Evolutionary conservation across 2,329 filamentous ascomycete genomes (phyloP).

Genomic region (Xylaria sp.): DNA sequence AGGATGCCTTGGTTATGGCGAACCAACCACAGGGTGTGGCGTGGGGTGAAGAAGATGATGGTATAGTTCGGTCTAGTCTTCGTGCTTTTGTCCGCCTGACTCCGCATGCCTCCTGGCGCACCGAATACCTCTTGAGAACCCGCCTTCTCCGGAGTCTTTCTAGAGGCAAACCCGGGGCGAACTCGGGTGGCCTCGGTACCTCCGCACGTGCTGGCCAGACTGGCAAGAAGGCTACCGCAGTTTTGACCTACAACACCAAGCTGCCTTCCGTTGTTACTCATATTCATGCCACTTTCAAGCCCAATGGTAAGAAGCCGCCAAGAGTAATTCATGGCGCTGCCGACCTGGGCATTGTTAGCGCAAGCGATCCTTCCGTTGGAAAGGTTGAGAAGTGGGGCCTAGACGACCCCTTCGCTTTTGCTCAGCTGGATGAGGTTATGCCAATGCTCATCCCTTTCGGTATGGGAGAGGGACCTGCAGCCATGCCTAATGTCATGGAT

Average conservation of each 20-base stretch:
- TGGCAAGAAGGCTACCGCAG: constrained; percentile 71
- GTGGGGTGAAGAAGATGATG: constrained; percentile 54
- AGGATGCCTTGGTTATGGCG: constrained; percentile 58
- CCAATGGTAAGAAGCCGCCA: constrained; percentile 73
- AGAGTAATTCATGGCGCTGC: constrained; percentile 83
- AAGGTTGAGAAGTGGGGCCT: constrained; percentile 84
- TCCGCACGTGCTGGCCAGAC: constrained; percentile 56
- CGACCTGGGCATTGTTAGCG: constrained; percentile 77
- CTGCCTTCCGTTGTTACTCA: constrained; percentile 80
- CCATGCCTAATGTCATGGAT: constrained; percentile 85
- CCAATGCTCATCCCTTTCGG: constrained; percentile 78
- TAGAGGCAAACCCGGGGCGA: constrained; percentile 77
- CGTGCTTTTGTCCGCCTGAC: constrained; percentile 85
- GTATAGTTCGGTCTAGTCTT: constrained; percentile 70
- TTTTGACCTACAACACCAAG: constrained; percentile 85
- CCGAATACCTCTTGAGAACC: constrained; percentile 90
- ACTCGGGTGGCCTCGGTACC: constrained; percentile 57
- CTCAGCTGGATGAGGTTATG: constrained; percentile 79
- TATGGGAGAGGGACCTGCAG: constrained; percentile 77
- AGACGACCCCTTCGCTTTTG: constrained; percentile 74
- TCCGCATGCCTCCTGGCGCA: constrained; percentile 87
- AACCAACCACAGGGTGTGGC: constrained; percentile 45
- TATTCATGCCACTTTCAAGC: constrained; percentile 75
- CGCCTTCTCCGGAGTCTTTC: constrained; percentile 80
- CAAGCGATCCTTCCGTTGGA: constrained; percentile 77